Base-by-base conservation (phyloP, 1,284 basidiomycete species). In the Golubevia sp. region DNA sequence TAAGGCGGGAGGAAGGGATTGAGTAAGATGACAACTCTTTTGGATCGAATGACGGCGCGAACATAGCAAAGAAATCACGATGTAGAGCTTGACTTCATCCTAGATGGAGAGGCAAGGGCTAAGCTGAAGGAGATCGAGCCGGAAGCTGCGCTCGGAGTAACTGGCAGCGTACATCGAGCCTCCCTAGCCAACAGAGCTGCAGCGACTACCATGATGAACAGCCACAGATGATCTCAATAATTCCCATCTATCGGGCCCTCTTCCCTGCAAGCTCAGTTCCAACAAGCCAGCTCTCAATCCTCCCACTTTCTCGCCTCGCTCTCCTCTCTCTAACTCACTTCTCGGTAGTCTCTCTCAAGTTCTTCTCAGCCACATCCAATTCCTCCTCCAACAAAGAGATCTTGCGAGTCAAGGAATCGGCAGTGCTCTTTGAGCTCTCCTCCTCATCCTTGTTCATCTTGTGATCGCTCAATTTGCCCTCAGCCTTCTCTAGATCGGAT, bases 361-460 rank as follows among this genome's bases (percentile, higher is more conserved):
- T 96, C 90, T 94, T 96, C 88, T 99, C 97, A 23, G 95, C 91
- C 59, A 89, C 88, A 83, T 99, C 97, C 21, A 99, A 88, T 86
- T 99, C 96, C 81, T 94, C 92, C 86, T 99, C 97, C 34, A 99
- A 87, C 21, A 98, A 86, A 77, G 92, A 90, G 27, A 98, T 89
- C 88, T 99, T 99, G 77, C 96, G 88, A 61, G 84, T 83, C 59
- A 98, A 87, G 62, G 86, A 88, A 76, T 97, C 95, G 67, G 88
- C 92, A 49, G 89, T 90, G 54, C 88, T 88, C 85, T 89, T 91
- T 83, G 89, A 90, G 38, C 86, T 84, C 79, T 94, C 93, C 64
- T 90, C 89, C 66, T 93, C 93, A 57, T 88, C 89, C 51, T 88
- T 87, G 56, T 87, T 87, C 38, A 85, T 73, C 86, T 98, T 98